phyloP scores from a whole-genome alignment of 2,329 filamentous ascomycete species.

The Pseudogymnoascus sp. region DNA sequence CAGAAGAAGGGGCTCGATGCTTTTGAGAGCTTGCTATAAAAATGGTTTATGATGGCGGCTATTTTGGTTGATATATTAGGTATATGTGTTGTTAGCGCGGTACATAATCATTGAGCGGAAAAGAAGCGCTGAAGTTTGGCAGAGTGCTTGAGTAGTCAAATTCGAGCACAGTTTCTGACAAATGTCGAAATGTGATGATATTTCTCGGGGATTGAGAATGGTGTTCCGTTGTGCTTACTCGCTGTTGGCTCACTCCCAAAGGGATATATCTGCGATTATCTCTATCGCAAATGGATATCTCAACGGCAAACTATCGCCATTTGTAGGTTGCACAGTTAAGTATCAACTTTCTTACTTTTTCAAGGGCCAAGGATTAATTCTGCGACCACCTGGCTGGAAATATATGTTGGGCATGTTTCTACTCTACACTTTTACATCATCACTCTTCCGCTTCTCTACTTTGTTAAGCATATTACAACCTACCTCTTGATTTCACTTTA shows the following conservation, averaged over 20 bases:
- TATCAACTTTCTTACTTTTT: not conserved
- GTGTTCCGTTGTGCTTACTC: not conserved
- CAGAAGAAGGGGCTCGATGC: conserved; percentile 42
- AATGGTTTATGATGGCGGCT: not conserved
- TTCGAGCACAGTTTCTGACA: not conserved
- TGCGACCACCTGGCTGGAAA: not conserved
- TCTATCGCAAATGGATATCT: not conserved
- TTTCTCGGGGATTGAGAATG: not conserved
- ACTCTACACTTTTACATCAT: not conserved
- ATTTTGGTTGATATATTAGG: not conserved
- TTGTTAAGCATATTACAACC: not conserved
- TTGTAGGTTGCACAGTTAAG: not conserved
- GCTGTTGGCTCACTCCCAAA: not conserved
- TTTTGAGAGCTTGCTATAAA: conserved; percentile 45
- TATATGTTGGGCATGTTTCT: not conserved
- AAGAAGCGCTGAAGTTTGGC: not conserved
- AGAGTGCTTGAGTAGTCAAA: not conserved
- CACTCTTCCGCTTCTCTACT: not conserved
- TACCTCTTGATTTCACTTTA: not conserved
- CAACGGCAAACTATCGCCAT: too few species aligned
- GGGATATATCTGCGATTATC: not conserved
- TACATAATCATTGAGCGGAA: not conserved
- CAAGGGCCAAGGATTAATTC: not conserved
- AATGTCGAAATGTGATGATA: not conserved
- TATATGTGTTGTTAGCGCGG: not conserved